Evolutionary conservation across 768 basidiomycete genomes (phyloP).

Genomic region (Austroboletus eburneus): DNA sequence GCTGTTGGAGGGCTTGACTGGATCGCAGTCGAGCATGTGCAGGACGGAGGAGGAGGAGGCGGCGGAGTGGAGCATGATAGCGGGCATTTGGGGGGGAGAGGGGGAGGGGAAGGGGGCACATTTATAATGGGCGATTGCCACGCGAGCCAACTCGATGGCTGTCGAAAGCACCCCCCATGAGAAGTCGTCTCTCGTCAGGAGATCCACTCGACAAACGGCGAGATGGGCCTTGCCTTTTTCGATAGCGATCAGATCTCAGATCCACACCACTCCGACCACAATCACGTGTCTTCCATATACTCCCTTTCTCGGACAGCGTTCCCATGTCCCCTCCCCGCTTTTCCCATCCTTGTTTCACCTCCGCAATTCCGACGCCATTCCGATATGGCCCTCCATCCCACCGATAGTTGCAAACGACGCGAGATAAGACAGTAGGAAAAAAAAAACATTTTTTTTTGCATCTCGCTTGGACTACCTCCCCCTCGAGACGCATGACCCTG

Average conservation of each 20-base stretch:
- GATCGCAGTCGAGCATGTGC: constrained; percentile 25
- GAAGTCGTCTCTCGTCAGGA: constrained; percentile 3
- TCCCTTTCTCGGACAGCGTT: constrained; percentile 10
- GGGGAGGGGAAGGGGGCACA: constrained; percentile 6
- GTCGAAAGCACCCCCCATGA: no score
- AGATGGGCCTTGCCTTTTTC: background rate
- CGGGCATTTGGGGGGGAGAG: constrained; percentile 7
- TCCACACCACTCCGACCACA: constrained; percentile 2
- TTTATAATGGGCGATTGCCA: constrained; percentile 25
- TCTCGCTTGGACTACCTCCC: no score
- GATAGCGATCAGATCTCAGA: constrained; percentile 21
- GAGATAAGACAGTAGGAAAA: no score
- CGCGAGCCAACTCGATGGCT: constrained; percentile 19
- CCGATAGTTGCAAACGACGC: no score
- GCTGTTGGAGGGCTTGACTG: constrained; percentile 25
- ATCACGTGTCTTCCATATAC: constrained; percentile 20
- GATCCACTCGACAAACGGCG: constrained; percentile 18
- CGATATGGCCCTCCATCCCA: background rate
- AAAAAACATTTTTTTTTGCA: no score
- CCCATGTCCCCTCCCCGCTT: constrained; percentile 14
- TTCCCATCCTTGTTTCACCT: constrained; percentile 18
- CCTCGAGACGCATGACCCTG: constrained; percentile 5
- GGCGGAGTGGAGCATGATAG: constrained; percentile 25
- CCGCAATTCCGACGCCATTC: constrained; percentile 10
- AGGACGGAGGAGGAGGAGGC: constrained; percentile 21